phyloP scores from a whole-genome alignment of 768 basidiomycete species.

The Sporobolomyces pararoseus region DNA sequence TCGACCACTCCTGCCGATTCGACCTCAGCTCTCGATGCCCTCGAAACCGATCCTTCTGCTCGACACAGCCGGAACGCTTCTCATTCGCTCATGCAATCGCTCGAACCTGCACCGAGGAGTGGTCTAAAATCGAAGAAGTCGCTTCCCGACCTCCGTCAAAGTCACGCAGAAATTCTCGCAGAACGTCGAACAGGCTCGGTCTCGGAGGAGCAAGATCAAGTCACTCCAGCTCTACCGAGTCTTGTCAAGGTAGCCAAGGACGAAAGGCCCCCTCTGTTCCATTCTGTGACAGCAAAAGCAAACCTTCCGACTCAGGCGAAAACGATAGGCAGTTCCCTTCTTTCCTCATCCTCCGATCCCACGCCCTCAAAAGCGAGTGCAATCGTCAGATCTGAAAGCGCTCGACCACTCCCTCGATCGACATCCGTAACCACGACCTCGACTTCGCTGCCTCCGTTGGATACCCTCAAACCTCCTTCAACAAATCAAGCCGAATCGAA shows the following conservation, averaged over 20 bases:
- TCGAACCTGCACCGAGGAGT: background rate
- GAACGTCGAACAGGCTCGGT: slow-evolving; percentile 43
- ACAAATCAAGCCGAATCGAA: slow-evolving; percentile 34
- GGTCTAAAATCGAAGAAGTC: slow-evolving; percentile 64
- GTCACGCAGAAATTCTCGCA: slow-evolving; percentile 50
- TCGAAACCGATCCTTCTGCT: slow-evolving; percentile 18
- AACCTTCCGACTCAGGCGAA: slow-evolving; percentile 7
- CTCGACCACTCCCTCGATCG: background rate
- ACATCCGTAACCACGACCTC: slow-evolving; percentile 44
- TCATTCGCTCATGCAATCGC: slow-evolving; percentile 31
- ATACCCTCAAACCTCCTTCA: background rate
- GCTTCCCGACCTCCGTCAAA: slow-evolving; percentile 71
- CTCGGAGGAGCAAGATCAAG: background rate
- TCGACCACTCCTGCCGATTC: background rate
- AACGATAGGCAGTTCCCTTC: background rate
- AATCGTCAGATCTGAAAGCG: slow-evolving; percentile 16
- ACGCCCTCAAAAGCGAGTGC: background rate
- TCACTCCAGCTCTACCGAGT: background rate
- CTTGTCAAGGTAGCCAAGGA: background rate
- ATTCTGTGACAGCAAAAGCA: slow-evolving; percentile 15
- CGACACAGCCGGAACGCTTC: slow-evolving; percentile 43
- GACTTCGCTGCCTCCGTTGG: background rate
- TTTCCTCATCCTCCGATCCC: background rate
- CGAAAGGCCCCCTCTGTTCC: background rate
- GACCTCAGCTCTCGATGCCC: background rate